Evolutionary conservation across 2,329 filamentous ascomycete genomes (phyloP).

Genomic region (Cladobotryum mycophilum): DNA sequence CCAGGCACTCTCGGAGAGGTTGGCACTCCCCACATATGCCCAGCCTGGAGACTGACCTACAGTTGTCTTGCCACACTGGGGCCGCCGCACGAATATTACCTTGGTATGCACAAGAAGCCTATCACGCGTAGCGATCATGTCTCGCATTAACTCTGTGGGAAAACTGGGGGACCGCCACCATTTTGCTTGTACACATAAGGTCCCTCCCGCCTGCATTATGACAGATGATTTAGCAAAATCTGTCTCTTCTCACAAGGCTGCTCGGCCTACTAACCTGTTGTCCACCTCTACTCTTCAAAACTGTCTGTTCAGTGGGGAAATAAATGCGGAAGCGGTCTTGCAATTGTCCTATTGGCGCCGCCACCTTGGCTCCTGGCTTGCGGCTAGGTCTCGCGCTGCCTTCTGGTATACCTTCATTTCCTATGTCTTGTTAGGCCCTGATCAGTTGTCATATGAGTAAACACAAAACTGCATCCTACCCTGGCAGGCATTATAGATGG

Average conservation of each 20-base stretch:
- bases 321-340: constrained; percentile 62
- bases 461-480: constrained; percentile 28
- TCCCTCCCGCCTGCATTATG: constrained; percentile 59
- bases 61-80: constrained; percentile 5
- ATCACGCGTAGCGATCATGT: constrained; percentile 64
- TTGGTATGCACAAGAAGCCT: constrained; percentile 89
- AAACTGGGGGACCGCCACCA: constrained; percentile 69
- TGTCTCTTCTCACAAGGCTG: background rate
- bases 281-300: constrained; percentile 59
- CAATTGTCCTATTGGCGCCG: constrained; percentile 19
- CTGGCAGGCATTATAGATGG: constrained; percentile 49
- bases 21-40: constrained; percentile 86
- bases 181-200: constrained; percentile 69
- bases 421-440: constrained; percentile 15
- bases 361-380: constrained; percentile 18
- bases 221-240: background rate
- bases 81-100: constrained; percentile 47
- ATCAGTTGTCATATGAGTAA: background rate
- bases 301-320: constrained; percentile 71
- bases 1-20: constrained; percentile 91
- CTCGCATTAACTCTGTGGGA: constrained; percentile 63
- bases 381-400: constrained; percentile 33
- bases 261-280: constrained; percentile 37
- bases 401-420: constrained; percentile 38
- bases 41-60: constrained; percentile 44